Evolutionary conservation across 2,329 filamentous ascomycete genomes (phyloP).

Genomic region (Westerdykella ornata): DNA sequence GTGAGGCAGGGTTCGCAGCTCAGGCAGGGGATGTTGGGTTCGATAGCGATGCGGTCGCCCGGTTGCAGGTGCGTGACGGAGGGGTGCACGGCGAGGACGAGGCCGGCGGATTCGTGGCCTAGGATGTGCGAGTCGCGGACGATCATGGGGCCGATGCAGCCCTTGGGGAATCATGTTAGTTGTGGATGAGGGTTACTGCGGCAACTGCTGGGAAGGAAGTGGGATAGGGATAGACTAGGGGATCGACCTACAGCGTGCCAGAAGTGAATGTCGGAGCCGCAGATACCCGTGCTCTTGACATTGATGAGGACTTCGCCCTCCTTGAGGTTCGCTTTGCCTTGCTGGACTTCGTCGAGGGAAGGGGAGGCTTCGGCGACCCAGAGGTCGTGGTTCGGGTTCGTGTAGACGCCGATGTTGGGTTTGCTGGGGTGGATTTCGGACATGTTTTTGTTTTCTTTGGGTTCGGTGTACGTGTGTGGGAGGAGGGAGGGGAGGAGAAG

Average conservation of each 20-base stretch:
- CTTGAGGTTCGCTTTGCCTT: slow-evolving; percentile 58
- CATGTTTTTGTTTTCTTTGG: no score
- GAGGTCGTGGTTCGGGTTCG: slow-evolving; percentile 84
- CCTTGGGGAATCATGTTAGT: slow-evolving; percentile 13
- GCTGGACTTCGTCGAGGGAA: slow-evolving; percentile 64
- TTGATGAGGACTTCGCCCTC: slow-evolving; percentile 80
- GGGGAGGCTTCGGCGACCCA: slow-evolving; percentile 80
- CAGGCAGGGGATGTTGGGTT: slow-evolving; percentile 90
- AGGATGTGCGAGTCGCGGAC: slow-evolving; percentile 84
- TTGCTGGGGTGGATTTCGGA: slow-evolving; percentile 53
- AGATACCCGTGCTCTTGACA: slow-evolving; percentile 92
- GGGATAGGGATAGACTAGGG: not conserved
- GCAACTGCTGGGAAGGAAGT: not conserved
- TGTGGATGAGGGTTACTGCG: not conserved
- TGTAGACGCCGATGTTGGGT: slow-evolving; percentile 92
- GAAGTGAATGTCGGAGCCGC: slow-evolving; percentile 94
- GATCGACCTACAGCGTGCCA: slow-evolving; percentile 66
- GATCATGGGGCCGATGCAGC: slow-evolving; percentile 93
- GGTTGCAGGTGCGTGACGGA: slow-evolving; percentile 71
- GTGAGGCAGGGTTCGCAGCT: slow-evolving; percentile 85
- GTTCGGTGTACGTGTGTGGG: no score
- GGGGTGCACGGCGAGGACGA: slow-evolving; percentile 70
- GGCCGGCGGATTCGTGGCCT: slow-evolving; percentile 87
- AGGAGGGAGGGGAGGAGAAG: no score
- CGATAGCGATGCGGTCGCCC: slow-evolving; percentile 87